Evolutionary conservation across 148 eudicot species (phyloP).

Genomic region (Rhododendron vialii): DNA sequence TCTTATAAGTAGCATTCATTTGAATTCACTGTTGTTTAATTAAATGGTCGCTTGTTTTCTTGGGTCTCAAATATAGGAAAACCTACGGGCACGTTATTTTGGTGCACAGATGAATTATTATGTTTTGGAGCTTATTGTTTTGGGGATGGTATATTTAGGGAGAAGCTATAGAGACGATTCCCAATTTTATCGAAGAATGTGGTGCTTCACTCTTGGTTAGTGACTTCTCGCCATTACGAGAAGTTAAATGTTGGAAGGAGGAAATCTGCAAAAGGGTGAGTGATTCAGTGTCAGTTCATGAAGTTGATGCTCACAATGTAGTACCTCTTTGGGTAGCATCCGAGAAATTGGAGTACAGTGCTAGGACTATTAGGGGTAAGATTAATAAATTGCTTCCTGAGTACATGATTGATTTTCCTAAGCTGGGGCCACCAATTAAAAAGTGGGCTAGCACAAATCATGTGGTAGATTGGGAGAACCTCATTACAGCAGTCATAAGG

Average conservation of each 20-base stretch:
- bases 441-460: slow-evolving; percentile 45
- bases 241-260: slow-evolving; percentile 68
- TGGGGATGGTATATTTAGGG: slow-evolving; percentile 43
- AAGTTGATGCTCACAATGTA: slow-evolving; percentile 98
- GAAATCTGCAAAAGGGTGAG: slow-evolving; percentile 61
- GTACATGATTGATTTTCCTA: slow-evolving; percentile 76
- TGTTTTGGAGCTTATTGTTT: slow-evolving; percentile 1
- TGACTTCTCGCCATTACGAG: slow-evolving; percentile 84
- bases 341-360: slow-evolving; percentile 79
- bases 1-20: background rate
- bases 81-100: background rate
- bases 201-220: slow-evolving; percentile 89
- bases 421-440: slow-evolving; percentile 38
- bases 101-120: background rate
- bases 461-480: slow-evolving; percentile 60
- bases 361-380: slow-evolving; percentile 76
- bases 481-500: slow-evolving; percentile 67
- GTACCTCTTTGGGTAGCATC: slow-evolving; percentile 95
- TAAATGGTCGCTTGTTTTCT: background rate
- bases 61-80: background rate
- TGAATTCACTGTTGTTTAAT: background rate
- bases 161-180: slow-evolving; percentile 80
- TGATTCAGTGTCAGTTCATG: slow-evolving; percentile 70
- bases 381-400: slow-evolving; percentile 78
- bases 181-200: slow-evolving; percentile 64